Percentiles rank a stretch among this genome's conserved stretches.
Evolutionary conservation across 495 filamentous ascomycete species (phyloP).

Genomic region (Penicillium salamii): DNA sequence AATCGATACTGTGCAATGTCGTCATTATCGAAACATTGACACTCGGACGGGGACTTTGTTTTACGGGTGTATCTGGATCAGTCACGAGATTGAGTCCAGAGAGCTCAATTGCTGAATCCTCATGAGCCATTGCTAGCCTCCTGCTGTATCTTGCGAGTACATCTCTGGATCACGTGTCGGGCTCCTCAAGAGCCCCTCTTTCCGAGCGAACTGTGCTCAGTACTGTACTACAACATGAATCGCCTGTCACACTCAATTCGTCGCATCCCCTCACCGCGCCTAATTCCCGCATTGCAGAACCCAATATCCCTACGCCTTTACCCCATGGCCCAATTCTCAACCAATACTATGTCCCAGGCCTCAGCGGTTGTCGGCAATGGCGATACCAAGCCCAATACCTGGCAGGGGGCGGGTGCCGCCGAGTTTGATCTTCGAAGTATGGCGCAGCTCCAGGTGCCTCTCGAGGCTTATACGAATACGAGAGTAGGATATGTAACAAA

Average conservation of each 20-base stretch:
- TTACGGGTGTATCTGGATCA: no score
- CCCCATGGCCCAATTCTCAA: conserved; percentile 27
- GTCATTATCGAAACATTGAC: conserved; percentile 7
- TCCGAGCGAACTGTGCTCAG: background rate
- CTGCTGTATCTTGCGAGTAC: no score
- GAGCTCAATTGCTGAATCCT: no score
- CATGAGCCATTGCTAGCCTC: no score
- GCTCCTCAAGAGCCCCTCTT: conserved; percentile 4
- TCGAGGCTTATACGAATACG: conserved; percentile 4
- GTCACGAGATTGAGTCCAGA: no score
- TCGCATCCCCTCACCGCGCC: conserved; percentile 9
- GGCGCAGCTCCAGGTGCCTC: background rate
- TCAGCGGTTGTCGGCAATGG: conserved; percentile 6
- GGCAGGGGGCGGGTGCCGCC: conserved; percentile 59
- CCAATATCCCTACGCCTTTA: background rate
- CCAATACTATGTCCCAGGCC: conserved; percentile 12
- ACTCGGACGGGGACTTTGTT: no score
- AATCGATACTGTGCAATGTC: conserved; percentile 14
- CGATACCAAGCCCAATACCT: conserved; percentile 38
- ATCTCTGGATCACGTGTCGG: conserved; percentile 16
- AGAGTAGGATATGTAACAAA: background rate
- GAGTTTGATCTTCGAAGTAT: conserved; percentile 60
- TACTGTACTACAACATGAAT: conserved; percentile 14
- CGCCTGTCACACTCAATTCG: conserved; percentile 13
- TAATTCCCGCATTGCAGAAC: background rate